phyloP scores from a whole-genome alignment of 2,329 filamentous ascomycete genomes.

The Grosmannia serpens region DNA sequence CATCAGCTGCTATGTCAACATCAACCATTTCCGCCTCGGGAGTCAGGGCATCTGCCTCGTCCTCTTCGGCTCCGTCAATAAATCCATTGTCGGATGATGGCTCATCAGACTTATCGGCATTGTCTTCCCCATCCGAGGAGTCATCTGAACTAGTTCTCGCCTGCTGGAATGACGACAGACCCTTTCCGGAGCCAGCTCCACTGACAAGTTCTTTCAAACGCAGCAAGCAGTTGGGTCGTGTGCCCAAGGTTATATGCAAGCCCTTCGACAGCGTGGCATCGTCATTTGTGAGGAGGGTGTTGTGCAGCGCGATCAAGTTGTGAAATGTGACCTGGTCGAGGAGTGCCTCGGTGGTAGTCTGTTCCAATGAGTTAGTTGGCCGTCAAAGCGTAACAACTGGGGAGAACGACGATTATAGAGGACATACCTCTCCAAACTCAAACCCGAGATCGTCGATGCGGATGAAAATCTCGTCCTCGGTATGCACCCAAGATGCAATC shows the following conservation, averaged over 20 bases:
- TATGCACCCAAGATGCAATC: slow-evolving; percentile 31
- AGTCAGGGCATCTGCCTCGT: neutral
- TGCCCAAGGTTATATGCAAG: slow-evolving; percentile 12
- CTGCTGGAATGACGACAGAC: slow-evolving; percentile 10
- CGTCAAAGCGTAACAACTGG: neutral
- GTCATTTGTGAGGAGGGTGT: slow-evolving; percentile 13
- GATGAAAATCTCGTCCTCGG: slow-evolving; percentile 37
- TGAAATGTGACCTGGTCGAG: slow-evolving; percentile 14
- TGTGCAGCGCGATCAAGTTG: slow-evolving; percentile 14
- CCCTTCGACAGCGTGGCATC: slow-evolving; percentile 1
- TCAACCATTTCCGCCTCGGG: neutral
- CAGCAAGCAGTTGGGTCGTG: slow-evolving; percentile 12
- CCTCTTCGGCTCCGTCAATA: neutral
- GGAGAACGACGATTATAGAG: neutral
- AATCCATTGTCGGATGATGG: slow-evolving; percentile 1
- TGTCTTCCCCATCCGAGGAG: slow-evolving; percentile 5
- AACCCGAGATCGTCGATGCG: slow-evolving; percentile 40
- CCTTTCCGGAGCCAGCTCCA: slow-evolving; percentile 12
- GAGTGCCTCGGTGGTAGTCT: slow-evolving; percentile 14
- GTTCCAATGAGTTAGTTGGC: neutral
- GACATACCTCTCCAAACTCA: slow-evolving; percentile 38
- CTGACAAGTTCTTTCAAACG: slow-evolving; percentile 13
- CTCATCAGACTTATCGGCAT: neutral
- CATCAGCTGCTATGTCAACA: neutral
- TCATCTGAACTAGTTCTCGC: slow-evolving; percentile 1